Conservation (phyloP, 2,329 filamentous ascomycete genomes). For the Fonsecaea multimorphosa region DNA sequence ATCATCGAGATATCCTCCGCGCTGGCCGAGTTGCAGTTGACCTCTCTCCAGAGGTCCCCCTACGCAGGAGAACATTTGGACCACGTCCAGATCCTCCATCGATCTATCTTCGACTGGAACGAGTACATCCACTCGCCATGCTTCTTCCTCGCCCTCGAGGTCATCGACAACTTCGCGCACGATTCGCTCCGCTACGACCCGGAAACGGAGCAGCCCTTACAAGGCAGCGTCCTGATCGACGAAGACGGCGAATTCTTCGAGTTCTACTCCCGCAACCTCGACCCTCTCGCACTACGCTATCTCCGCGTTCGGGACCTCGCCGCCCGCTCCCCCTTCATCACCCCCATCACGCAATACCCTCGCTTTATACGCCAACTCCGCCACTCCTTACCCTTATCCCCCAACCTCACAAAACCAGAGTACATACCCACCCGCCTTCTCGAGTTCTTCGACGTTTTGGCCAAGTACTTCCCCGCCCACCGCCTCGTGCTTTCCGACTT, state of each 20-base stretch:
- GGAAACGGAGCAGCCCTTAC: constrained; percentile 78
- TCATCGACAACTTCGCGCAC: constrained; percentile 98
- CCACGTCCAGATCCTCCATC: constrained; percentile 93
- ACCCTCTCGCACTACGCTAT: constrained; percentile 82
- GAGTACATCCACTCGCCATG: constrained; percentile 87
- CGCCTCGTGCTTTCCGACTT: constrained; percentile 90
- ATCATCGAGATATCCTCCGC: constrained; percentile 93
- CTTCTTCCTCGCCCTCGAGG: constrained; percentile 97
- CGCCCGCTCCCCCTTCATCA: constrained; percentile 51
- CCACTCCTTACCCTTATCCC: constrained; percentile 69
- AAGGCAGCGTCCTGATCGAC: constrained; percentile 88
- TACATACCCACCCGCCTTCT: constrained; percentile 94
- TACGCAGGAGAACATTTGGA: constrained; percentile 75
- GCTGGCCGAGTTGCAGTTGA: constrained; percentile 76
- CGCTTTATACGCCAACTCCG: constrained; percentile 66
- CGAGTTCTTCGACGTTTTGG: constrained; percentile 94
- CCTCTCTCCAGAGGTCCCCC: constrained; percentile 69
- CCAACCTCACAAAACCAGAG: constrained; percentile 81
- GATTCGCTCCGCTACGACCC: constrained; percentile 91
- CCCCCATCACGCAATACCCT: constrained; percentile 55
- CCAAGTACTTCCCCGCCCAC: constrained; percentile 87
- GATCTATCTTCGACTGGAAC: constrained; percentile 93
- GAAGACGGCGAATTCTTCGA: constrained; percentile 88
- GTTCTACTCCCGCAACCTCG: constrained; percentile 81
- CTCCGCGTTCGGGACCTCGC: constrained; percentile 83